These are phyloP conservation scores for Pelargonium citronellum DNA, from an alignment of 441 rosid species.

Conservation along the genomic window DNA sequence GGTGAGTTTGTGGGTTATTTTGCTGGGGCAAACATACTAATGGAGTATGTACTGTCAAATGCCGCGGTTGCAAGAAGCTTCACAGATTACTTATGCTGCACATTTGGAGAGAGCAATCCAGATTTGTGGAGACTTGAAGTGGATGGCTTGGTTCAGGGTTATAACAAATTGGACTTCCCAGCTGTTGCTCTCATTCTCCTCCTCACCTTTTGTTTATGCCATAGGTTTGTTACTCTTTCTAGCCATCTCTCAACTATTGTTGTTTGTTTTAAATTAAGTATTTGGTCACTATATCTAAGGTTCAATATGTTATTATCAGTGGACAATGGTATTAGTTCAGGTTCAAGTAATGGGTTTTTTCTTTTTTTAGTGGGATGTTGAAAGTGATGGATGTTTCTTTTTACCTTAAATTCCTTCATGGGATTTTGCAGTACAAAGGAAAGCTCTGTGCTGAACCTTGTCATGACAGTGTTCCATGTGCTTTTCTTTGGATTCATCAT, in stretches of 20 bases:
- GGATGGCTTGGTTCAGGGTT: slow-evolving; percentile 49
- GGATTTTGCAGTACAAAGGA: slow-evolving; percentile 72
- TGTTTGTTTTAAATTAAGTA: too few species aligned
- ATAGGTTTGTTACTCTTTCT: slow-evolving; percentile 38
- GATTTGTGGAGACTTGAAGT: slow-evolving; percentile 69
- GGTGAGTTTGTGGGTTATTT: slow-evolving; percentile 88
- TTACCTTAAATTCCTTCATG: slow-evolving; percentile 8
- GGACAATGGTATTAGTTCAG: too few species aligned
- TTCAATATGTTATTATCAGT: too few species aligned
- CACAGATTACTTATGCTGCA: slow-evolving; percentile 65
- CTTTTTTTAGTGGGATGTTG: slow-evolving; percentile 21
- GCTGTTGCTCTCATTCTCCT: slow-evolving; percentile 80
- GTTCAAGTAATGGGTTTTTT: not conserved
- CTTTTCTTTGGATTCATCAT: slow-evolving; percentile 78
- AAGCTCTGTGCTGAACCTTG: slow-evolving; percentile 68
- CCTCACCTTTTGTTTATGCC: slow-evolving; percentile 78
- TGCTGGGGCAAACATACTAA: slow-evolving; percentile 76
- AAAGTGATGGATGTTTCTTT: not conserved
- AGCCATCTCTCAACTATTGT: too few species aligned
- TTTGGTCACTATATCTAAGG: not conserved
- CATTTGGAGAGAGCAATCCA: slow-evolving; percentile 51
- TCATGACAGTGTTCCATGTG: slow-evolving; percentile 77
- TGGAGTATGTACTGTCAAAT: slow-evolving; percentile 88
- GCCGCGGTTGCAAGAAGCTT: slow-evolving; percentile 87
- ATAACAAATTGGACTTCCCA: slow-evolving; percentile 68